Evolutionary conservation across 2,329 filamentous ascomycete genomes (phyloP).

Genomic region (Fonsecaea multimorphosa): DNA sequence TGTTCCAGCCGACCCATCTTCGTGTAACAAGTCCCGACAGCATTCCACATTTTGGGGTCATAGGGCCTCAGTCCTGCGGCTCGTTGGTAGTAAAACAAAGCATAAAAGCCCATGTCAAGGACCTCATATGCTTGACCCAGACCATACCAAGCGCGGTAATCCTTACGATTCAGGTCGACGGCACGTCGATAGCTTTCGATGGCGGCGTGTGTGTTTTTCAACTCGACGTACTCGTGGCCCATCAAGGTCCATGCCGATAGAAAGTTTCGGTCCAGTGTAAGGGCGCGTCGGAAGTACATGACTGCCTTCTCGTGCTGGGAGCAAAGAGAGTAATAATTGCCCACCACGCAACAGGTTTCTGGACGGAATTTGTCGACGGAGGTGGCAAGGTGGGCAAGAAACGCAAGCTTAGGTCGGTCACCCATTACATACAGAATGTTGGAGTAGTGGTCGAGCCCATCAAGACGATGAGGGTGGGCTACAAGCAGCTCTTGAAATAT

Average conservation of each 20-base stretch:
- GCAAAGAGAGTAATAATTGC: constrained; percentile 94
- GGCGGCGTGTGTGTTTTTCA: constrained; percentile 97
- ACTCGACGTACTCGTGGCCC: constrained; percentile 98
- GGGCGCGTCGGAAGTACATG: constrained; percentile 91
- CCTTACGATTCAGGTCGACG: constrained; percentile 92
- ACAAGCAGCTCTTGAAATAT: constrained; percentile 72
- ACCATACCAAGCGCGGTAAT: constrained; percentile 98
- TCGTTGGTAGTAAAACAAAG: constrained; percentile 96
- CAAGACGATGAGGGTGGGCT: constrained; percentile 73
- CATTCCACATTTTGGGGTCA: constrained; percentile 99
- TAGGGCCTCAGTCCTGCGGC: constrained; percentile 91
- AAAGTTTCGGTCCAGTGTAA: constrained; percentile 88
- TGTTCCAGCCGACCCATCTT: constrained; percentile 87
- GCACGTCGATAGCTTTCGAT: constrained; percentile 96
- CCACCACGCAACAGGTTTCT: constrained; percentile 94
- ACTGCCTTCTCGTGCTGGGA: constrained; percentile 98
- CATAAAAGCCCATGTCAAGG: constrained; percentile 96
- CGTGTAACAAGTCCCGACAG: constrained; percentile 87
- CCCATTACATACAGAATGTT: constrained; percentile 97
- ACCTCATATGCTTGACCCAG: constrained; percentile 97
- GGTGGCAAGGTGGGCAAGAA: constrained; percentile 87
- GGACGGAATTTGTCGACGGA: constrained; percentile 94
- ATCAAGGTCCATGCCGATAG: constrained; percentile 97
- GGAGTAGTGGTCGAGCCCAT: constrained; percentile 92
- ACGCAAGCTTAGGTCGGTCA: constrained; percentile 84